Evolutionary conservation across 495 filamentous ascomycete species (phyloP), one percentile per base, ranked within the genome.

Genomic region (Pseudotulostoma volvatum): DNA sequence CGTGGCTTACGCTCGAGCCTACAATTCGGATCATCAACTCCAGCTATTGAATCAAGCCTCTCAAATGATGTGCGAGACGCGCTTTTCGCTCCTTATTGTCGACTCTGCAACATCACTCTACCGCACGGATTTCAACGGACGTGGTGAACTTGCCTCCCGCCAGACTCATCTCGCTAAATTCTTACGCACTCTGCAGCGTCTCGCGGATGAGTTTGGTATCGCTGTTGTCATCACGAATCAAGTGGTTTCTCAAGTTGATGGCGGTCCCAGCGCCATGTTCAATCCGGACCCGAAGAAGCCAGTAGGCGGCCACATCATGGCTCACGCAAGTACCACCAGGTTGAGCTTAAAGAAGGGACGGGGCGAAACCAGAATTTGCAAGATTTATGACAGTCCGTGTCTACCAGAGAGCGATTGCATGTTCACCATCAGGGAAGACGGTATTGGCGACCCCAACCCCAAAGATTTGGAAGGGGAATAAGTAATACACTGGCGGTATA

Each of bases 251-350:
- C 90, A 97, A 56, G 90, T 97, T 8, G 90, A 97, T 56, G 90
- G 92, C 38, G 90, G 90, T 1, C 84, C 86, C 9, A 84, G 77
- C 45, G 71, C 90, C 18, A 97, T 97, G 90, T 97, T 93, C 65
- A 97, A 97, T 46, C 90, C 90, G 0, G 90, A 97, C 51, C 90
- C 90, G 4, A 97, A 97, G 72, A 97, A 97, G 53, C 90, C 90
- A 1, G 95, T 97, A 58, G 90, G 90, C 38, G 90, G 90, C 44
- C 95, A 97, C 56, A 96, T 97, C 53, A 95, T 97, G 54, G 90
- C 90, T 9, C 90, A 97, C 55, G 85, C 90, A 28, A 90, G 81
- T 47, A 97, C 90, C 4, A 97, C 90, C 7, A 49, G 76, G 38
- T 62, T 97, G 46, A 93, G 84, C 46, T 56, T 97, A 50, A 93